Base-by-base conservation (phyloP, 345 rosid species). In the Dipteronia sinensis region DNA sequence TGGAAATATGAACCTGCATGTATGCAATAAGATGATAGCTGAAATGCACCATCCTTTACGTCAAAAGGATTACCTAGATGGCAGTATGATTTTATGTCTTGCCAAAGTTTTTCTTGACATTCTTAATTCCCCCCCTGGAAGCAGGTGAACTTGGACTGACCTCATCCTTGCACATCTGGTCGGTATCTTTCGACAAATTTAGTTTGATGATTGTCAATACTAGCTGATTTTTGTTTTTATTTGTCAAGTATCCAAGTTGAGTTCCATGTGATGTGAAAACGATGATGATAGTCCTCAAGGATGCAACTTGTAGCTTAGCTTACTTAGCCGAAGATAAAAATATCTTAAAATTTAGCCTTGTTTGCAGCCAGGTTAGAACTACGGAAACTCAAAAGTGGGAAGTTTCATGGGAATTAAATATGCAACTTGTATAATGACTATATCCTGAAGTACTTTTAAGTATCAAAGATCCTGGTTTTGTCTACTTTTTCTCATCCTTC, bases 191-290 rank as follows among this genome's bases (percentile, higher is more conserved):
- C 0, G 0, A 42, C 10, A 1, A 42, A 44, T n/a, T 20, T 13
- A 25, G 22, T 55, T 42, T 42, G 25, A 40, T 70, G 73, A 51
- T 55, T 13, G 7, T 19, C 49, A 71, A 4, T 51, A 7, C 23
- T 56, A 31, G 19, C 65, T 19, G 47, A 10, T 6, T 15, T 55
- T n/a, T 25, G 22, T 59, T 19, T 59, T 3, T 22, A 59, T 71
- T 31, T 71, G 17, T n/a, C 27, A 55, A 51, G 65, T 38, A 19
- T 55, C 27, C 6, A 71, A 56, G 1, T 10, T 15, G 22, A 49
- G 55, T 71, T 71, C 64, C 12, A 2, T 62, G n/a, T 34, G 23
- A 72, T 72, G 65, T 56, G 65, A 34, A 51, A 59, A 31, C 17
- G 19, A 23, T 19, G 25, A 29, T 31, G 17, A 31, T 25, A 19